Conservation (phyloP, 2,329 filamentous ascomycete genomes). For the Tolypocladium tropicale region DNA sequence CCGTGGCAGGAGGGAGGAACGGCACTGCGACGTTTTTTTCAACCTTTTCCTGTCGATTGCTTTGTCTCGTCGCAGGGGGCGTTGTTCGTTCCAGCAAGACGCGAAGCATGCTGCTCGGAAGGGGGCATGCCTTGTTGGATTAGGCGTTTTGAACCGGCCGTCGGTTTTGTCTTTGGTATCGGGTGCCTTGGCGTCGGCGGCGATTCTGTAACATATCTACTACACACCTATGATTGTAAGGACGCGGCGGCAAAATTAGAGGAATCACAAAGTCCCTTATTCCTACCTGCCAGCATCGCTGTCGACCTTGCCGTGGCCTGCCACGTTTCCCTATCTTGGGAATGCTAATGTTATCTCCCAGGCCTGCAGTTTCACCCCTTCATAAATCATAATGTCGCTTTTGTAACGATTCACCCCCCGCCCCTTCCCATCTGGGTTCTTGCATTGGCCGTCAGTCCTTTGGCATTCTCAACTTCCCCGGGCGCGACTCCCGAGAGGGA, state of each 20-base stretch:
- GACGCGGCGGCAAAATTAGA: neutral
- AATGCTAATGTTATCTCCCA: neutral
- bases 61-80: neutral
- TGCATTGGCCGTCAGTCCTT: neutral
- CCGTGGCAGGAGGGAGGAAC: neutral
- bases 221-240: neutral
- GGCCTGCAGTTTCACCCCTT: neutral
- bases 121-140: neutral
- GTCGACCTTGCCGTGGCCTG: neutral
- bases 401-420: too few relatives aligned
- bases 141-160: slow-evolving; percentile 3
- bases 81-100: neutral
- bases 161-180: neutral
- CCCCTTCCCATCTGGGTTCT: too few relatives aligned
- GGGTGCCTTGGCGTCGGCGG: neutral
- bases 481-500: neutral
- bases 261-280: neutral
- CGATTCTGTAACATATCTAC: neutral
- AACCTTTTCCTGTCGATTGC: neutral
- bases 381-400: neutral
- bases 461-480: neutral
- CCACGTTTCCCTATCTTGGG: too few relatives aligned
- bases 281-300: neutral
- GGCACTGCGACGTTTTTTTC: neutral
- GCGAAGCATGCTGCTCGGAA: neutral